Conservation (phyloP, 371 early-diverging fungal species). For the Choanephora cucurbitarum region DNA sequence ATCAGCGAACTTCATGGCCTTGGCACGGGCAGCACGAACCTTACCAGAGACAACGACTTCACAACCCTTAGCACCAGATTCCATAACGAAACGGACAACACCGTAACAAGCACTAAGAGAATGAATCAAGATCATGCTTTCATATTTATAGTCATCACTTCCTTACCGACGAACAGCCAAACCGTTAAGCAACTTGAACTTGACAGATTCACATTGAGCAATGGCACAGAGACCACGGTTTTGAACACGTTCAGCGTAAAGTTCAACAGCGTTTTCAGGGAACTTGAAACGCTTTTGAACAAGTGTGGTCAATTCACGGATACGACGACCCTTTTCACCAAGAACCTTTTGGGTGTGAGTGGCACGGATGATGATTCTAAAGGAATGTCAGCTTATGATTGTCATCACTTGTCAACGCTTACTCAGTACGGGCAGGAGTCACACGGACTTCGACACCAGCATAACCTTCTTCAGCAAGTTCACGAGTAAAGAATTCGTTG, state of each 20-base stretch:
- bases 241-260: conserved; percentile 98
- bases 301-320: conserved; percentile 96
- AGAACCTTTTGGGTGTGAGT: conserved; percentile 97
- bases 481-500: conserved; percentile 97
- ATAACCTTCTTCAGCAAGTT: conserved; percentile 87
- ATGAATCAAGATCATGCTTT: not conserved
- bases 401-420: conserved; percentile 10
- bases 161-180: conserved; percentile 88
- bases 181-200: conserved; percentile 95
- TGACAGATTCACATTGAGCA: conserved; percentile 98
- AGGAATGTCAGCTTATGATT: too few relatives aligned
- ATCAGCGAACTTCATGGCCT: conserved; percentile 99
- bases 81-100: conserved; percentile 98
- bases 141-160: not conserved
- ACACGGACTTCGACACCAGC: conserved; percentile 98
- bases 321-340: conserved; percentile 98
- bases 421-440: conserved; percentile 96
- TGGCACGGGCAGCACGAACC: conserved; percentile 99
- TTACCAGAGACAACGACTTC: conserved; percentile 99
- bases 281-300: conserved; percentile 99
- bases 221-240: conserved; percentile 98
- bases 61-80: conserved; percentile 99
- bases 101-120: conserved; percentile 88
- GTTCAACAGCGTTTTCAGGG: conserved; percentile 95
- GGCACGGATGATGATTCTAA: conserved; percentile 95